These are phyloP conservation scores for Carallia pectinifolia DNA, from an alignment of 345 rosid genomes.

Conservation along the genomic window DNA sequence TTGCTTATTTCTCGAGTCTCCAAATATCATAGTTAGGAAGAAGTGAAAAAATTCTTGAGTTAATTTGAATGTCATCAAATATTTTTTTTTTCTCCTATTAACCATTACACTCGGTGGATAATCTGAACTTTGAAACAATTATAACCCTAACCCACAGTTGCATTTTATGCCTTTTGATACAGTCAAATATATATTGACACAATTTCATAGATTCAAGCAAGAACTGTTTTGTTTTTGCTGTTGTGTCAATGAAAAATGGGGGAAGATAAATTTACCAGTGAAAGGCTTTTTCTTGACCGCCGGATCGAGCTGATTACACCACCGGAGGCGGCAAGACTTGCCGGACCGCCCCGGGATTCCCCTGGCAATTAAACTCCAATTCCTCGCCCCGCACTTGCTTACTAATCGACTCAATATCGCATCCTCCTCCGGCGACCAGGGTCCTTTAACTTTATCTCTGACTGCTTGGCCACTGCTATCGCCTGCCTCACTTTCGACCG, in stretches of 20 bases:
- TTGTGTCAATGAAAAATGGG: neutral
- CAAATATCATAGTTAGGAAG: too few species aligned
- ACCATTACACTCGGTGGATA: too few species aligned
- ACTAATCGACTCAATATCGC: slow-evolving; percentile 44
- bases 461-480: slow-evolving; percentile 27
- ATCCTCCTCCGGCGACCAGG: slow-evolving; percentile 69
- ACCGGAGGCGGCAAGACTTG: slow-evolving; percentile 85
- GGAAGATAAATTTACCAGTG: slow-evolving; percentile 40
- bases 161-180: too few species aligned
- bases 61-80: too few species aligned
- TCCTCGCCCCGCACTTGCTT: slow-evolving; percentile 50
- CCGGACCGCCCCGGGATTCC: slow-evolving; percentile 78
- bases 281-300: slow-evolving; percentile 76
- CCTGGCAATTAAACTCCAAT: slow-evolving; percentile 75
- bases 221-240: neutral
- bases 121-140: too few species aligned
- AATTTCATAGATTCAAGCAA: too few species aligned
- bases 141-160: too few species aligned
- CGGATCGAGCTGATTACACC: slow-evolving; percentile 96
- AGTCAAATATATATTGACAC: too few species aligned
- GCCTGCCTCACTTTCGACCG: slow-evolving; percentile 23
- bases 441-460: slow-evolving; percentile 48
- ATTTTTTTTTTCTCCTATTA: too few species aligned
- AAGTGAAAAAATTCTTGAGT: too few species aligned
- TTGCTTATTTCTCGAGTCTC: too few species aligned